These are phyloP conservation scores for Triangularia setosa DNA, from an alignment of 2,329 filamentous ascomycete species.

Conservation along the genomic window DNA sequence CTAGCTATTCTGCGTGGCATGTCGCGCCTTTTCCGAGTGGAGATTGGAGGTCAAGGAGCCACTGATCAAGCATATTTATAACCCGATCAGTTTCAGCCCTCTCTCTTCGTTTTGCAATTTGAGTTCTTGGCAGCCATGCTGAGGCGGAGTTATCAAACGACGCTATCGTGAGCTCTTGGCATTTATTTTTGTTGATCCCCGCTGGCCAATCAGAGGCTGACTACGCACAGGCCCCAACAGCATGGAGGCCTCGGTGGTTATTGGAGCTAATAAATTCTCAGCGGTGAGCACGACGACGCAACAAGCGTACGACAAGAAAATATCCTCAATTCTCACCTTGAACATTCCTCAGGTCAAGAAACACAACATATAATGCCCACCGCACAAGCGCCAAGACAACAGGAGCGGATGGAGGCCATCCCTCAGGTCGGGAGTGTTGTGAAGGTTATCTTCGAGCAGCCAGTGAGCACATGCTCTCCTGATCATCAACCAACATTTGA, in stretches of 20 bases:
- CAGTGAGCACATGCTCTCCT: conserved; percentile 7
- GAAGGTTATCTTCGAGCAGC: conserved; percentile 19
- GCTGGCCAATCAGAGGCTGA: not conserved
- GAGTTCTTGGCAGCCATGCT: too few relatives aligned
- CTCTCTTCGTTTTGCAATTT: too few relatives aligned
- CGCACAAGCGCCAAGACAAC: conserved; percentile 18
- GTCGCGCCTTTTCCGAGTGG: too few relatives aligned
- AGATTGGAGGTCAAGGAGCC: too few relatives aligned
- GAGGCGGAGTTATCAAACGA: too few relatives aligned
- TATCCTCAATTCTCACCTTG: not conserved
- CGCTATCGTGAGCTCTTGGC: not conserved
- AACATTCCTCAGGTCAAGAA: not conserved
- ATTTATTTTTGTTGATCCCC: not conserved
- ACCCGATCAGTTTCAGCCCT: too few relatives aligned
- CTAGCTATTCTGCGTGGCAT: too few relatives aligned
- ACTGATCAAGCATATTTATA: too few relatives aligned
- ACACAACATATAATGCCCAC: conserved; percentile 13
- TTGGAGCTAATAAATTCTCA: not conserved
- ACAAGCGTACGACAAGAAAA: not conserved
- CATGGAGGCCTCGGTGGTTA: not conserved
- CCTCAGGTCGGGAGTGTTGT: not conserved
- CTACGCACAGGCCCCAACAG: not conserved
- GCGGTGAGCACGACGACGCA: not conserved
- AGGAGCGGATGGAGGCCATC: conserved; percentile 24
- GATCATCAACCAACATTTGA: not conserved